Conservation (phyloP, 768 basidiomycete genomes). For the Dentipellis fragilis region DNA sequence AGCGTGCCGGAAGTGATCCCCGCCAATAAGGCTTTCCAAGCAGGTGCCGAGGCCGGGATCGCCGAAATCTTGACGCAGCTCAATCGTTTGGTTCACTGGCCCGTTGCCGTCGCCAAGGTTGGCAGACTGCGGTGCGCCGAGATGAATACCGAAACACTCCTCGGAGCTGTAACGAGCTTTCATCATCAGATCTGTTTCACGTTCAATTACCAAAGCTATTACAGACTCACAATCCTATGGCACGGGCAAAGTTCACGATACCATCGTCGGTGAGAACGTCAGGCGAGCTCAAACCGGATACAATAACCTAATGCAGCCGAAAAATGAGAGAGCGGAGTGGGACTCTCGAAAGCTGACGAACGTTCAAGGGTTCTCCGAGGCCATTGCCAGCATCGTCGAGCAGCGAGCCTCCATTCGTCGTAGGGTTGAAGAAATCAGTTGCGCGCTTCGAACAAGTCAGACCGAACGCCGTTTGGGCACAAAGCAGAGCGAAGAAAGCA, state of each 20-base stretch:
- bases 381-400: background rate
- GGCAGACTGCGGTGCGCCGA: slow-evolving; percentile 29
- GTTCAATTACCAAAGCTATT: background rate
- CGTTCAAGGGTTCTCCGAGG: slow-evolving; percentile 13
- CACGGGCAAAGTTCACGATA: slow-evolving; percentile 8
- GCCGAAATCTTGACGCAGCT: slow-evolving; percentile 36
- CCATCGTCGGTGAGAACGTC: slow-evolving; percentile 9
- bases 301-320: slow-evolving; percentile 4
- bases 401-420: background rate
- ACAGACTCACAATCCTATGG: slow-evolving; percentile 11
- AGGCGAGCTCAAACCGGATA: slow-evolving; percentile 8
- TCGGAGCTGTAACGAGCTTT: slow-evolving; percentile 5
- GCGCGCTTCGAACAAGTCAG: background rate
- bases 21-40: slow-evolving; percentile 19
- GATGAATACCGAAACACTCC: slow-evolving; percentile 23
- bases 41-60: slow-evolving; percentile 29
- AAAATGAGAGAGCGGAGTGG: too few species aligned
- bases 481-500: background rate
- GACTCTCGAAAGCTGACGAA: background rate
- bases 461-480: background rate
- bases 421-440: background rate
- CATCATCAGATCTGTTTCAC: background rate
- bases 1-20: slow-evolving; percentile 9
- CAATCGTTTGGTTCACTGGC: slow-evolving; percentile 32
- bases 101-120: slow-evolving; percentile 41